phyloP scores from a whole-genome alignment of 805 yeast genomes.

The Ogataea nonfermentans region DNA sequence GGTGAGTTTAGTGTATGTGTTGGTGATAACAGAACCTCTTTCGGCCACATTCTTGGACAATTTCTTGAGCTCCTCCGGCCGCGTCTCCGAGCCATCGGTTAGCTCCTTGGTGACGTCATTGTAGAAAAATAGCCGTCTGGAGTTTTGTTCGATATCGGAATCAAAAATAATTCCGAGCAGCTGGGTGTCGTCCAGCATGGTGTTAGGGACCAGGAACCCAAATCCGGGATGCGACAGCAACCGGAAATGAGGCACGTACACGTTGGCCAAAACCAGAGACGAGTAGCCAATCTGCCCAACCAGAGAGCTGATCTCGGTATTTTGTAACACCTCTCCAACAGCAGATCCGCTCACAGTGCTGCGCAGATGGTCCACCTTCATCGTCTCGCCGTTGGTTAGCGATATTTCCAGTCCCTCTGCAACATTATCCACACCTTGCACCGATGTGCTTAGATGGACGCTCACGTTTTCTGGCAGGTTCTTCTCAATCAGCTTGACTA shows the following conservation, averaged over 20 bases:
- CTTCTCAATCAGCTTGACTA: conserved; percentile 45
- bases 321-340: conserved; percentile 36
- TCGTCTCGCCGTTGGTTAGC: conserved; percentile 1
- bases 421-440: conserved; percentile 19
- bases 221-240: conserved; percentile 58
- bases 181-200: conserved; percentile 42
- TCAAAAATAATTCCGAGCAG: conserved; percentile 89
- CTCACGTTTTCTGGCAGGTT: conserved; percentile 44
- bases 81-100: conserved; percentile 4
- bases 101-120: conserved; percentile 18
- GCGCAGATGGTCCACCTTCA: conserved; percentile 49
- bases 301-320: conserved; percentile 12
- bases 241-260: conserved; percentile 49
- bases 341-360: conserved; percentile 51
- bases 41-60: conserved; percentile 19
- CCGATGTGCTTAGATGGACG: conserved; percentile 33
- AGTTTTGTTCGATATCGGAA: conserved; percentile 71
- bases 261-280: conserved; percentile 63
- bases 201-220: conserved; percentile 81
- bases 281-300: conserved; percentile 37
- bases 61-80: conserved; percentile 10
- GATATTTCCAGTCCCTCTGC: conserved; percentile 19
- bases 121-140: conserved; percentile 27
- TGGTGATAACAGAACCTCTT: conserved; percentile 20
- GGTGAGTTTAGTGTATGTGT: conserved; percentile 67